Conservation (phyloP, 805 yeast genomes). For the Cyberlindnera euphorbiiphila region DNA sequence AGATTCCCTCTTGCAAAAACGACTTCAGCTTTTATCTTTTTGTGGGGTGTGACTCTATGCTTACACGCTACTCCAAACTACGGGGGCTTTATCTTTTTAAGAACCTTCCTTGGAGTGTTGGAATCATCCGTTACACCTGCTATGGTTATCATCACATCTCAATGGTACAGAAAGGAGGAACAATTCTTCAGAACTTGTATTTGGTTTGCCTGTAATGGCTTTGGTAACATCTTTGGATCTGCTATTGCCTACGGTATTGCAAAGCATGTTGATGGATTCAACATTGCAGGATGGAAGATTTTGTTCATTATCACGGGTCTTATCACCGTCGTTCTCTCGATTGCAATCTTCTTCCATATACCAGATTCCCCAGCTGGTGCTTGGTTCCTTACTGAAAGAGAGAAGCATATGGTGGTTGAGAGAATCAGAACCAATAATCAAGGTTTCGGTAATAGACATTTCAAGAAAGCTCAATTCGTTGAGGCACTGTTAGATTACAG, state of each 20-base stretch:
- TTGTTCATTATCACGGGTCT: constrained; percentile 57
- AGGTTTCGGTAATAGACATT: constrained; percentile 53
- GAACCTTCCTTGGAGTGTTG: constrained; percentile 47
- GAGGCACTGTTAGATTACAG: constrained; percentile 49
- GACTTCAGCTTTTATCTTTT: constrained; percentile 40
- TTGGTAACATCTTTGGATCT: constrained; percentile 45
- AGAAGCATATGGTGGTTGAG: constrained; percentile 43
- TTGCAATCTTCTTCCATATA: constrained; percentile 42
- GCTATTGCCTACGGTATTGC: constrained; percentile 53
- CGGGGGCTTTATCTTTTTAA: constrained; percentile 39
- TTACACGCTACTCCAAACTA: constrained; percentile 40
- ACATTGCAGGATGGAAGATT: constrained; percentile 55
- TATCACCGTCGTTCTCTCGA: constrained; percentile 50
- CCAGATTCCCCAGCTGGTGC: constrained; percentile 55
- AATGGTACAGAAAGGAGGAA: constrained; percentile 50
- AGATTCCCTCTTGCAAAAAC: constrained; percentile 53
- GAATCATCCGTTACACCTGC: constrained; percentile 56
- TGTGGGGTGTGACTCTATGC: constrained; percentile 58
- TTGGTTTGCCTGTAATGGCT: constrained; percentile 43
- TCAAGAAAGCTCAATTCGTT: constrained; percentile 50
- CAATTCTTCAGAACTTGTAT: constrained; percentile 39
- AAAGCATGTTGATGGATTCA: constrained; percentile 32
- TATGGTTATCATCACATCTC: constrained; percentile 50
- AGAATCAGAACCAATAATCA: constrained; percentile 51
- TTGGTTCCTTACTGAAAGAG: constrained; percentile 44